These are phyloP conservation scores for Teunomyces funiuensis DNA, from an alignment of 805 yeast genomes.

Conservation along the genomic window DNA sequence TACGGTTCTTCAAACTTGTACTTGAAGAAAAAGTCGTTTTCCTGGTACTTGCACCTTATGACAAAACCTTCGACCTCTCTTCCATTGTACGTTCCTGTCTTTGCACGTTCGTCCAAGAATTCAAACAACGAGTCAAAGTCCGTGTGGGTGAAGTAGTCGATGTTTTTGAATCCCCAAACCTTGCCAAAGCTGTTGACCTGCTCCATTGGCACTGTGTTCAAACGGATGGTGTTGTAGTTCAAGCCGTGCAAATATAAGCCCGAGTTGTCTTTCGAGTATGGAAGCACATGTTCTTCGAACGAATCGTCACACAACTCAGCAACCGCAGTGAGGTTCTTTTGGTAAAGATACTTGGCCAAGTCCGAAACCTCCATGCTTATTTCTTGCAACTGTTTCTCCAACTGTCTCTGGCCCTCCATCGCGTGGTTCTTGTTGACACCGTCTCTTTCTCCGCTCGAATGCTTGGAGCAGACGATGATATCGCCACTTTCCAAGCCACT, in stretches of 20 bases:
- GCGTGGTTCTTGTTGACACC: slow-evolving; percentile 70
- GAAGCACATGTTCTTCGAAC: slow-evolving; percentile 91
- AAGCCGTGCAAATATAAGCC: slow-evolving; percentile 92
- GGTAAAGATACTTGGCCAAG: slow-evolving; percentile 56
- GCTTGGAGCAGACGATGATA: slow-evolving; percentile 85
- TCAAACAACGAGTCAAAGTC: slow-evolving; percentile 42
- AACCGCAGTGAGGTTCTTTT: slow-evolving; percentile 71
- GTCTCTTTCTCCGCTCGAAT: slow-evolving; percentile 71
- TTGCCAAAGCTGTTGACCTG: slow-evolving; percentile 60
- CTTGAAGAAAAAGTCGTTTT: slow-evolving; percentile 74
- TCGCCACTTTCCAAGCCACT: slow-evolving; percentile 76
- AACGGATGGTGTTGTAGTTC: slow-evolving; percentile 63
- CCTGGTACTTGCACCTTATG: slow-evolving; percentile 54
- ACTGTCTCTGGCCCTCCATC: slow-evolving; percentile 59
- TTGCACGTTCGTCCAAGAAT: slow-evolving; percentile 56
- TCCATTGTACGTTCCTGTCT: slow-evolving; percentile 68
- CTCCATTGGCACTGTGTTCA: slow-evolving; percentile 63
- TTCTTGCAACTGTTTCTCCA: slow-evolving; percentile 51
- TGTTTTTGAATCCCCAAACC: slow-evolving; percentile 67
- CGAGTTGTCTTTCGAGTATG: slow-evolving; percentile 61
- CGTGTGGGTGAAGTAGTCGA: slow-evolving; percentile 45
- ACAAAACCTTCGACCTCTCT: slow-evolving; percentile 93
- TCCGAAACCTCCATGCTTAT: slow-evolving; percentile 41
- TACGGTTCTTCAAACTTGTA: slow-evolving; percentile 96
- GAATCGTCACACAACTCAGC: slow-evolving; percentile 90